phyloP scores from a whole-genome alignment of 345 rosid species.

The Barbarea vulgaris region DNA sequence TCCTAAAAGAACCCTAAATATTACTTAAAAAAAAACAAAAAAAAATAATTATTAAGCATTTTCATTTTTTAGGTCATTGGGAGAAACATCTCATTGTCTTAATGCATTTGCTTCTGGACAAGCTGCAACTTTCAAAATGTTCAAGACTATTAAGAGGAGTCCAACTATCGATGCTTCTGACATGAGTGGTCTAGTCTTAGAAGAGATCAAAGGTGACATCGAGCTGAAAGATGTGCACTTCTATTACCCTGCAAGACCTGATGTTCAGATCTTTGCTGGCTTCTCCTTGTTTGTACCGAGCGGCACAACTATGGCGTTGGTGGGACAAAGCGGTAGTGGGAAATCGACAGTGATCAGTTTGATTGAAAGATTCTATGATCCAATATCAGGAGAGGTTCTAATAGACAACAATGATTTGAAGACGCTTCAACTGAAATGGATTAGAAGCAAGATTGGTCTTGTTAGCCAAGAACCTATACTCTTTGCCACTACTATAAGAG shows the following conservation, averaged over 20 bases:
- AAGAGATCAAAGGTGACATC: slow-evolving; percentile 42
- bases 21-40: no score
- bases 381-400: slow-evolving; percentile 44
- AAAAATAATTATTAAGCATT: background rate
- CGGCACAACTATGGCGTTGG: slow-evolving; percentile 48
- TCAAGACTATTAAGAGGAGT: slow-evolving; percentile 40
- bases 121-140: slow-evolving; percentile 43
- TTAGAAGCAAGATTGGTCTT: slow-evolving; percentile 34
- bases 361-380: slow-evolving; percentile 55
- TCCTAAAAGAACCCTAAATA: background rate
- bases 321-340: slow-evolving; percentile 59
- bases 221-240: slow-evolving; percentile 43
- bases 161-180: slow-evolving; percentile 45
- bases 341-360: slow-evolving; percentile 51
- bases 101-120: slow-evolving; percentile 66
- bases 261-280: slow-evolving; percentile 42
- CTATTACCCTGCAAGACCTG: slow-evolving; percentile 46
- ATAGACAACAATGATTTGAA: slow-evolving; percentile 44
- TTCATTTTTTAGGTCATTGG: slow-evolving; percentile 51
- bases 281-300: slow-evolving; percentile 44
- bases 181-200: slow-evolving; percentile 21
- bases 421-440: slow-evolving; percentile 38
- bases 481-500: slow-evolving; percentile 43
- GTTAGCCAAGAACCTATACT: slow-evolving; percentile 51
- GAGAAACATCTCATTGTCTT: slow-evolving; percentile 24